phyloP scores from a whole-genome alignment of 2,329 filamentous ascomycete species.

The Cladosporium cucumerinum region DNA sequence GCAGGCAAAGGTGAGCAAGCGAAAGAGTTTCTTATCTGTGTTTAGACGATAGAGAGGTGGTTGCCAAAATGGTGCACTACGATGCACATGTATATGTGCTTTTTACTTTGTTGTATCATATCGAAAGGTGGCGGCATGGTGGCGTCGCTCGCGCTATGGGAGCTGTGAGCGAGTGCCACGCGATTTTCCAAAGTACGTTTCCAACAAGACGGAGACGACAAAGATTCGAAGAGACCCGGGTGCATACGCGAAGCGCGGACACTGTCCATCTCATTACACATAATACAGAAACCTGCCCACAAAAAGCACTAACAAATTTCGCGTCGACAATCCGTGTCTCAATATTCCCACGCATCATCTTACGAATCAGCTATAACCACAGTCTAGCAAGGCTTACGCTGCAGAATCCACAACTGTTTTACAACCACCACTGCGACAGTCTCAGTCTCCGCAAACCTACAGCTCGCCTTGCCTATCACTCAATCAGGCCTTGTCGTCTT shows the following conservation, averaged over 20 bases:
- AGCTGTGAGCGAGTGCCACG: neutral
- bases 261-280: neutral
- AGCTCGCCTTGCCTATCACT: neutral
- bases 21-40: slow-evolving; percentile 47
- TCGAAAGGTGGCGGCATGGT: neutral
- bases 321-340: too few relatives aligned
- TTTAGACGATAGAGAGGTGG: slow-evolving; percentile 34
- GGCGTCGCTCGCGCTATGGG: neutral
- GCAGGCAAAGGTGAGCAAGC: slow-evolving; percentile 41
- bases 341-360: neutral
- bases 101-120: neutral
- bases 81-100: neutral
- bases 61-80: neutral
- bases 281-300: neutral
- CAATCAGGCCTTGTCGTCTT: neutral
- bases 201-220: neutral
- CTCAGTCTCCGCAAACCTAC: too few relatives aligned
- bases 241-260: neutral
- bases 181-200: neutral
- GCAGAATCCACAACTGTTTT: neutral
- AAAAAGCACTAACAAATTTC: too few relatives aligned
- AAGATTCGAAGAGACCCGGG: neutral
- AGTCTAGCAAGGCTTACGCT: neutral
- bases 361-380: neutral
- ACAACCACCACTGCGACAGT: neutral